Evolutionary conservation across 495 filamentous ascomycete species (phyloP).

Genomic region (Penicillium maclennaniae): DNA sequence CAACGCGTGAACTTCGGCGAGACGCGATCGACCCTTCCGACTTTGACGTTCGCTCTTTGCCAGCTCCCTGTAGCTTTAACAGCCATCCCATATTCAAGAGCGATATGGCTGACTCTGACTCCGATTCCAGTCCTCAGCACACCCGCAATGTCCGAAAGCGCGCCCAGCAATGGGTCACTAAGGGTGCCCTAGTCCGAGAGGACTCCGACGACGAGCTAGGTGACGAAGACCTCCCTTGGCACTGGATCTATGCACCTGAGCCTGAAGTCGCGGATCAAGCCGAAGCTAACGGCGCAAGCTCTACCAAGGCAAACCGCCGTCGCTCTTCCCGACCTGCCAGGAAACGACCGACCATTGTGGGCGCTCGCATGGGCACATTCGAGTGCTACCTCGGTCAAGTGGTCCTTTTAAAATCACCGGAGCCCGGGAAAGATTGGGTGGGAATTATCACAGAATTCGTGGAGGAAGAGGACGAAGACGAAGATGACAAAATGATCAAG

Average conservation of each 20-base stretch:
- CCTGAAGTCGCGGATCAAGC: slow-evolving; percentile 21
- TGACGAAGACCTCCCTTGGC: slow-evolving; percentile 80
- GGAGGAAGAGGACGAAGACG: slow-evolving; percentile 60
- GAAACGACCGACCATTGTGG: slow-evolving; percentile 56
- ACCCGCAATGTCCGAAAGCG: slow-evolving; percentile 33
- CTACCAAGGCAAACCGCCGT: slow-evolving; percentile 28
- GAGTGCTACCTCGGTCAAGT: slow-evolving; percentile 77
- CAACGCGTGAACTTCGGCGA: slow-evolving; percentile 25
- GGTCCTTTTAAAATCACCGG: slow-evolving; percentile 80
- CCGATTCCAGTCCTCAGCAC: slow-evolving; percentile 10
- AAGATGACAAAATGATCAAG: slow-evolving; percentile 45
- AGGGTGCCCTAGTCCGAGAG: slow-evolving; percentile 66
- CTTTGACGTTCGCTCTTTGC: background rate
- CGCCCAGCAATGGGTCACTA: slow-evolving; percentile 60
- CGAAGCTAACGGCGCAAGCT: slow-evolving; percentile 19
- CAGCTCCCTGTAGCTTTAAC: slow-evolving; percentile 1
- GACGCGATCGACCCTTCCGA: slow-evolving; percentile 17
- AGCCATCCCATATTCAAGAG: background rate
- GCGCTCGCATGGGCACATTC: slow-evolving; percentile 82
- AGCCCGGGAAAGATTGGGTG: slow-evolving; percentile 80
- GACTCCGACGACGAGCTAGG: slow-evolving; percentile 93
- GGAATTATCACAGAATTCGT: slow-evolving; percentile 79
- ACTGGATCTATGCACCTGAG: slow-evolving; percentile 74
- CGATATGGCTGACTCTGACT: slow-evolving; percentile 24
- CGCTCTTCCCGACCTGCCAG: slow-evolving; percentile 29